Base-by-base conservation (phyloP, 768 basidiomycete genomes). In the Tricholoma bakamatsutake region DNA sequence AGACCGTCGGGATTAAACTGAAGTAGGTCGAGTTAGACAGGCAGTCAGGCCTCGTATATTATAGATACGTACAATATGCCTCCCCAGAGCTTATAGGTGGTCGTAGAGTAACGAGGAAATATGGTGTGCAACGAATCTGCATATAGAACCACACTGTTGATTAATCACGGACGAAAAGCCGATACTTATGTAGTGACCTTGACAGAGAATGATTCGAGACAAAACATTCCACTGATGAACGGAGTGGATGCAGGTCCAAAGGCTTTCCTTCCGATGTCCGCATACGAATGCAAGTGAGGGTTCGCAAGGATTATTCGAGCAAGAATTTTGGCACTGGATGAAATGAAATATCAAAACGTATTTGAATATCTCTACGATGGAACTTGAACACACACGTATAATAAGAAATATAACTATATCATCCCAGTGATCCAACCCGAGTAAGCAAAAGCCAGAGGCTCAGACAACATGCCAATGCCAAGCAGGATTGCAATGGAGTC, bases 401-500 rank as follows among this genome's bases (percentile, higher is more conserved):
- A 66, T 92, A 96, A 7, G 93, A 87, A 15, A 95, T 69, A 56
- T 80, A 77, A 0, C 88, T 92, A 62, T 93, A 79, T 6, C 0
- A 85, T 86, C 0, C 96, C 95, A 35, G 78, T 74, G 15, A 87
- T 71, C 95, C 95, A 98, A 3, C 95, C 96, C 2, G 92, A 82
- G 63, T 91, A 92, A 1, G 93, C 84, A 63, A 97, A 96, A 0
- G 95, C 95, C 24, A 97, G 76, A 0, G 93, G 92, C 66, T 92
- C 86, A 11, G 91, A 91, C 15, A 95, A 78, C 77, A 96, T 86
- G 4, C 93, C 93, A 59, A 95, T 87, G 5, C 93, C 93, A 17
- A 93, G 76, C 10, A 96, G 73, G 33, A 94, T 88, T 12, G 91
- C 91, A 31, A 87, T 88, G 9, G 86, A 86, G 62, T 95, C 95